A percentile compares a stretch with the other conserved stretches of the same genome.
phyloP scores from a whole-genome alignment of 1,139 yeast species.

The Candida glucosophila region DNA sequence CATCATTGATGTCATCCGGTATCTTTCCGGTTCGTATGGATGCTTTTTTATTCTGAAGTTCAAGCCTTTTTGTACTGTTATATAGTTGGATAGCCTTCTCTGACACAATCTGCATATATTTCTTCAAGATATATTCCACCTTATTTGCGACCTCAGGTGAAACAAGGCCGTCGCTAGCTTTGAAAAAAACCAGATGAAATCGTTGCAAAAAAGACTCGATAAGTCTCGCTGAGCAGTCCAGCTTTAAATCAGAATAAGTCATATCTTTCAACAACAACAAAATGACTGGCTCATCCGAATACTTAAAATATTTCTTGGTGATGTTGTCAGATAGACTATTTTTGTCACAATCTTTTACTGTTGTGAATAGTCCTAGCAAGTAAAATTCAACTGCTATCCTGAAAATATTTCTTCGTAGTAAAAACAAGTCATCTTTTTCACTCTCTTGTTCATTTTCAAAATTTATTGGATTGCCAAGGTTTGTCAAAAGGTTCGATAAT shows the following conservation, averaged over 20 bases:
- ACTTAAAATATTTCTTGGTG: slow-evolving; percentile 11
- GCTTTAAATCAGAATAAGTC: slow-evolving; percentile 38
- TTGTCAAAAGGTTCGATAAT: slow-evolving; percentile 27
- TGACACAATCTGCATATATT: slow-evolving; percentile 41
- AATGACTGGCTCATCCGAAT: slow-evolving; percentile 28
- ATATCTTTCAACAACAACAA: slow-evolving; percentile 46
- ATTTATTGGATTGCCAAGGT: slow-evolving; percentile 39
- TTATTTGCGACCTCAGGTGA: slow-evolving; percentile 7
- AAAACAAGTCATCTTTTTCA: slow-evolving; percentile 35
- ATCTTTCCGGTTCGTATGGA: slow-evolving; percentile 61
- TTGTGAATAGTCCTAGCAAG: slow-evolving; percentile 49
- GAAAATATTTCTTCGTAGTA: slow-evolving; percentile 37
- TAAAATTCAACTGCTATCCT: slow-evolving; percentile 56
- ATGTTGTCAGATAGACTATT: slow-evolving; percentile 18
- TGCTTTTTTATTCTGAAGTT: slow-evolving; percentile 39
- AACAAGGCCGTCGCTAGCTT: slow-evolving; percentile 7
- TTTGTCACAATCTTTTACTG: slow-evolving; percentile 24
- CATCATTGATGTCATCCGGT: slow-evolving; percentile 42
- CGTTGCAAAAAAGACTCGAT: slow-evolving; percentile 46
- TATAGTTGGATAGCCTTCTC: slow-evolving; percentile 27
- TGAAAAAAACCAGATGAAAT: slow-evolving; percentile 25
- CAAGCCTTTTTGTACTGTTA: slow-evolving; percentile 22
- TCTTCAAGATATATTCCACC: slow-evolving; percentile 27
- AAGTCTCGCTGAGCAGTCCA: slow-evolving; percentile 39
- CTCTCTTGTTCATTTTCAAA: slow-evolving; percentile 24